Conservation (phyloP, 163 green algal genomes). For the Chloromonas sp. region DNA sequence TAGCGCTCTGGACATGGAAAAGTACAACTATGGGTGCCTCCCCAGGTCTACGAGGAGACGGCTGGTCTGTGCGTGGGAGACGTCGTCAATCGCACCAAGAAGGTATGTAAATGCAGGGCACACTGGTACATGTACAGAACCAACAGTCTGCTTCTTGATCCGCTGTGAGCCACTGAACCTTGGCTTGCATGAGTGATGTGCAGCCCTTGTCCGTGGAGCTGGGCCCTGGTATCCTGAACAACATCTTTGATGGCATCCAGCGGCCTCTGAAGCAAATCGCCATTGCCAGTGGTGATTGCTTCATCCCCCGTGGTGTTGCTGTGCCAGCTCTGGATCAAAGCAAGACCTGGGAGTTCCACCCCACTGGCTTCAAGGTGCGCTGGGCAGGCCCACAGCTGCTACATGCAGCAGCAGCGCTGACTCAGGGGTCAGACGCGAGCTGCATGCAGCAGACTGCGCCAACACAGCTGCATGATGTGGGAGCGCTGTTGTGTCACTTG, state of each 20-base stretch:
- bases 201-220: conserved; percentile 94
- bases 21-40: background rate
- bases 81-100: conserved; percentile 81
- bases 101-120: conserved; percentile 48
- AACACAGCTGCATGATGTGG: no score
- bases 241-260: conserved; percentile 99
- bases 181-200: conserved; percentile 3
- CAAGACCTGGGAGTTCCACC: conserved; percentile 88
- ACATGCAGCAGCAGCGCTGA: no score
- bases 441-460: no score
- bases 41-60: conserved; percentile 96
- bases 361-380: conserved; percentile 75
- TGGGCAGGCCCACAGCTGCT: no score
- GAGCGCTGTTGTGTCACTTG: no score
- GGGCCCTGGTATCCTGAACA: conserved; percentile 90
- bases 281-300: conserved; percentile 68
- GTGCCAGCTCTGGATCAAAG: conserved; percentile 82
- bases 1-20: background rate
- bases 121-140: no score
- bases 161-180: no score
- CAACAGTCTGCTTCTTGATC: no score
- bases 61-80: conserved; percentile 95
- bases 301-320: conserved; percentile 94
- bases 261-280: conserved; percentile 94
- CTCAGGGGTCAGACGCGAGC: no score